A percentile compares a stretch with the other conserved stretches of the same genome.
Conservation (phyloP, 192 early-diverging fungal species). For the Coemansia sp. region DNA sequence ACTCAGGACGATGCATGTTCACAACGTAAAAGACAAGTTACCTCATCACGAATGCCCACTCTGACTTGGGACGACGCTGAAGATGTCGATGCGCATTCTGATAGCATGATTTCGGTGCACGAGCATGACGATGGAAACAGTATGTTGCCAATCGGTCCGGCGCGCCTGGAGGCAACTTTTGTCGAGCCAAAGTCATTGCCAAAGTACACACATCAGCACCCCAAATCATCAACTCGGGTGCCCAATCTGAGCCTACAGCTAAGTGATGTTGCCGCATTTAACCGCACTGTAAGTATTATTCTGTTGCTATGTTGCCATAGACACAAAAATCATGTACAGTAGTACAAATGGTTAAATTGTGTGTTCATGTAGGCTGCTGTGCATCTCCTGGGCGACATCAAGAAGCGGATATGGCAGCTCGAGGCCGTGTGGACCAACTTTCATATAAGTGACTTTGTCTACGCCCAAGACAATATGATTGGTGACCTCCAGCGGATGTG, state of each 20-base stretch:
- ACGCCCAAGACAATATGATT: conserved; percentile 12
- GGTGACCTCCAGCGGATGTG: conserved; percentile 31
- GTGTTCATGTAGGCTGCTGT: conserved; percentile 29
- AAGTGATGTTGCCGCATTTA: conserved; percentile 17
- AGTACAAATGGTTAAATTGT: too few relatives aligned
- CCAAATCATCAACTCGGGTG: background rate
- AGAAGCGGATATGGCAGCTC: conserved; percentile 26
- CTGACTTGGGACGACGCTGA: background rate
- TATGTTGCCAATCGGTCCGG: conserved; percentile 27
- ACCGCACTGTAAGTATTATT: conserved; percentile 26
- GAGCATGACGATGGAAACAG: conserved; percentile 1
- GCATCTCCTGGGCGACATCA: conserved; percentile 22
- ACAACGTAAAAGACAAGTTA: background rate
- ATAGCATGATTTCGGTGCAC: conserved; percentile 31
- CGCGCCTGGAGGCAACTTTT: conserved; percentile 6
- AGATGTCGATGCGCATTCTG: conserved; percentile 10
- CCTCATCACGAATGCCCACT: background rate
- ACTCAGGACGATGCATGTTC: background rate
- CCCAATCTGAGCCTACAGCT: conserved; percentile 3
- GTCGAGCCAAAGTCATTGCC: background rate
- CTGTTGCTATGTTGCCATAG: background rate
- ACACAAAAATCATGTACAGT: background rate
- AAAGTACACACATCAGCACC: conserved; percentile 12
- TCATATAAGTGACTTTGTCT: conserved; percentile 40
- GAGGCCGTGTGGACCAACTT: conserved; percentile 37